Conservation (phyloP, 1,284 basidiomycete species). For the Pseudozyma sp. region DNA sequence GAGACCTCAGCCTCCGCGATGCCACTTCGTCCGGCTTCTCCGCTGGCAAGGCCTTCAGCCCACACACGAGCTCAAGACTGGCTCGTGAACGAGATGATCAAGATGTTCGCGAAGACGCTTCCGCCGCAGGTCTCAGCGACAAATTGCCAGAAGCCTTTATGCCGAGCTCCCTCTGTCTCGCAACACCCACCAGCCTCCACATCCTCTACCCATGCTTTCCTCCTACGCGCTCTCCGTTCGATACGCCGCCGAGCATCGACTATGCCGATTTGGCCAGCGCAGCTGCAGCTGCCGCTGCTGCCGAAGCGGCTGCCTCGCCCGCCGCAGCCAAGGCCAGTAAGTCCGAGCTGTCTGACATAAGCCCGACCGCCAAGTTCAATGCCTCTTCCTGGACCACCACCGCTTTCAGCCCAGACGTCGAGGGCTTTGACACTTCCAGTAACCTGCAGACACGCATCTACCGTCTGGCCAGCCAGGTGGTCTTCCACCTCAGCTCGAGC, state of each 20-base stretch:
- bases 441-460: conserved; percentile 66
- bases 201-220: conserved; percentile 60
- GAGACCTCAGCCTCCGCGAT: conserved; percentile 40
- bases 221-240: conserved; percentile 53
- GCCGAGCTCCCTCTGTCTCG: conserved; percentile 51
- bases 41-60: conserved; percentile 28
- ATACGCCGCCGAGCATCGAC: conserved; percentile 19
- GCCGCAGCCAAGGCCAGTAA: conserved; percentile 3
- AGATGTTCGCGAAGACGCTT: conserved; percentile 31
- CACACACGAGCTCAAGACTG: conserved; percentile 19
- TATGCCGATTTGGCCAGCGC: conserved; percentile 6
- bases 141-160: conserved; percentile 46
- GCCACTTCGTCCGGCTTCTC: conserved; percentile 32
- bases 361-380: conserved; percentile 39
- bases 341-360: conserved; percentile 1
- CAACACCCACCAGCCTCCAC: conserved; percentile 53
- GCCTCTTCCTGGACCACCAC: conserved; percentile 44
- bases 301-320: background rate
- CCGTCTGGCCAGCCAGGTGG: conserved; percentile 75
- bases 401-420: conserved; percentile 36
- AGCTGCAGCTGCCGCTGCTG: conserved; percentile 2
- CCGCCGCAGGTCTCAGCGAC: conserved; percentile 10
- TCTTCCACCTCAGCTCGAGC: conserved; percentile 87
- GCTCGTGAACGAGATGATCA: conserved; percentile 35
- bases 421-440: conserved; percentile 38